These are phyloP conservation scores for Cenococcum geophilum DNA, from an alignment of 495 filamentous ascomycete species.

Conservation along the genomic window DNA sequence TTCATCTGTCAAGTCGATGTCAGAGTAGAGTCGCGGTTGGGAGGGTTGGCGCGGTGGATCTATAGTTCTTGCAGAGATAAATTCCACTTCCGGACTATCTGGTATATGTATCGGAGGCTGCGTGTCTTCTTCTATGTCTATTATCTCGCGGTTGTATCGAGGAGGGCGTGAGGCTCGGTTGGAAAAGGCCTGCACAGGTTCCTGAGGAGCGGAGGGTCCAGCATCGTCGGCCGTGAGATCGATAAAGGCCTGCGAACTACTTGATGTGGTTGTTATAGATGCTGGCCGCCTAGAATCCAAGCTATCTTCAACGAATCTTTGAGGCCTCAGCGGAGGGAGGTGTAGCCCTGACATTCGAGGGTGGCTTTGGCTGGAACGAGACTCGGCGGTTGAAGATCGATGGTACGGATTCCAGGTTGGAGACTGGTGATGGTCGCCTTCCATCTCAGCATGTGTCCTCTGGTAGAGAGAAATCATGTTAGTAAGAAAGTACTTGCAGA, in stretches of 20 bases:
- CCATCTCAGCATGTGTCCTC: constrained; percentile 24
- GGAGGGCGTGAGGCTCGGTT: constrained; percentile 22
- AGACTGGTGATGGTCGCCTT: constrained; percentile 13
- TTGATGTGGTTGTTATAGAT: constrained; percentile 20
- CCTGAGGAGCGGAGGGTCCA: constrained; percentile 13
- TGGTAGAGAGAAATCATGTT: constrained; percentile 1
- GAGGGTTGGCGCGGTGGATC: constrained; percentile 16
- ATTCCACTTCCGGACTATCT: constrained; percentile 28
- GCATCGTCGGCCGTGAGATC: constrained; percentile 45
- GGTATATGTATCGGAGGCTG: neutral
- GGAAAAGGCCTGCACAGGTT: constrained; percentile 3
- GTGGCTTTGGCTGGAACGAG: constrained; percentile 7
- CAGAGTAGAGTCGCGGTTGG: neutral
- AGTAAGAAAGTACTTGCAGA: constrained; percentile 11
- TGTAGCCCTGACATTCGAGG: constrained; percentile 16
- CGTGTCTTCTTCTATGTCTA: constrained; percentile 35
- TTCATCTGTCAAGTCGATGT: constrained; percentile 13
- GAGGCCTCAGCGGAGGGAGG: constrained; percentile 27
- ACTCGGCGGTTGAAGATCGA: constrained; percentile 14
- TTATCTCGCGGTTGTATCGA: constrained; percentile 31
- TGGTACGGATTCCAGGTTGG: constrained; percentile 15
- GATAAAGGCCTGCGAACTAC: constrained; percentile 37
- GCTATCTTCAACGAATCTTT: constrained; percentile 44
- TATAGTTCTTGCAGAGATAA: constrained; percentile 23
- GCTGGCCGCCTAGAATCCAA: constrained; percentile 48